Evolutionary conservation across 2,329 filamentous ascomycete species (phyloP).

Genomic region (Cladophialophora yegresii): DNA sequence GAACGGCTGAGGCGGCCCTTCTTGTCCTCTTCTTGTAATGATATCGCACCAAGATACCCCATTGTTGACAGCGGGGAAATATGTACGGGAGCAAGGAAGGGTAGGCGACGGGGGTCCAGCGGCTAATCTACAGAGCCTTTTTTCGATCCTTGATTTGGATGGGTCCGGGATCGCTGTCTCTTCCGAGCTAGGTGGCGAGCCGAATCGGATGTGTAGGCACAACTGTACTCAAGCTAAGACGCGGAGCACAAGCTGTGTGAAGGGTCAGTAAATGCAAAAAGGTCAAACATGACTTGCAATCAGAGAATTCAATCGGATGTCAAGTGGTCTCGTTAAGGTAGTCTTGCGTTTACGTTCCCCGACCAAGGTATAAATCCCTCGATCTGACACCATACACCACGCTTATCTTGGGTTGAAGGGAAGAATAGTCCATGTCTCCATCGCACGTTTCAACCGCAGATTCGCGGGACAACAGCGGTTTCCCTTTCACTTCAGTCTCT

Average conservation of each 20-base stretch:
- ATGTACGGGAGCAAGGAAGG: not conserved
- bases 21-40: slow-evolving; percentile 6
- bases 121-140: not conserved
- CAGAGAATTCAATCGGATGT: not conserved
- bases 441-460: not conserved
- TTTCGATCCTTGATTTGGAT: not conserved
- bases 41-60: slow-evolving; percentile 1
- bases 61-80: slow-evolving; percentile 1
- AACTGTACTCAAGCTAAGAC: not conserved
- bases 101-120: not conserved
- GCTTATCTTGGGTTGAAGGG: not conserved
- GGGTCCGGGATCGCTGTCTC: not conserved
- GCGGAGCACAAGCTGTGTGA: not conserved
- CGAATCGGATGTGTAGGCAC: not conserved
- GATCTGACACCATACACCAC: not conserved
- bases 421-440: not conserved
- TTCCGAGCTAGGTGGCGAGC: not conserved
- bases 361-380: not conserved
- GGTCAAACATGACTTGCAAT: not conserved
- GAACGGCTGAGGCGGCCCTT: not conserved
- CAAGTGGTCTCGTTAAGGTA: not conserved
- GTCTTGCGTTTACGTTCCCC: not conserved
- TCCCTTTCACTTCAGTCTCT: not conserved
- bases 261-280: not conserved
- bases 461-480: not conserved